Evolutionary conservation across 2,329 filamentous ascomycete genomes (phyloP), one percentile per base, ranked within the genome.

Genomic region (Teratosphaeriaceae sp.): DNA sequence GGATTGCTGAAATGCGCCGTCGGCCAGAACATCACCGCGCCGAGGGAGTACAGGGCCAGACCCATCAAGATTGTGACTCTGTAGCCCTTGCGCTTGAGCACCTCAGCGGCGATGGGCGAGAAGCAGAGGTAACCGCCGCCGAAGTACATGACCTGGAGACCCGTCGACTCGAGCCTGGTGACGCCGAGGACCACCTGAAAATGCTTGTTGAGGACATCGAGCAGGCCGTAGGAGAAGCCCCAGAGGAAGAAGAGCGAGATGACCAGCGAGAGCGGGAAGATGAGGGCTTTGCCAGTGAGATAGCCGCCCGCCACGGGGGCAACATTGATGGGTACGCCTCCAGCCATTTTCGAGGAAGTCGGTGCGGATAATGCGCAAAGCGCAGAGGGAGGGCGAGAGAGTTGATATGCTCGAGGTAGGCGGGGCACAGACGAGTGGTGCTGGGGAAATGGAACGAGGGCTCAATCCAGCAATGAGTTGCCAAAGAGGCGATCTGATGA

Each of bases 191-290:
- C 59, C 7, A 46, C 54, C 45, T 61, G 58, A 15, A 65, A 65
- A 42, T 65, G 62, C 54, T 64, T 64, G 52, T 64, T 64, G 22
- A 64, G 48, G 19, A 52, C 52, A 48, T 55, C 52, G 19, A 55
- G 47, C 3, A 53, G 44, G 47, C 61, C 61, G 50, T 64, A 62
- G n/a, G 54, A 57, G 56, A 64, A 64, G 31, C 61, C 61, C 61
- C 62, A 65, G 42, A 65, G 60, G 62, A 72, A 72, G 63, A 73
- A 72, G 34, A 72, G 63, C 23, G 64, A 62, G 33, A 68, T 72
- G 58, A 73, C 67, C 34, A 72, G 57, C 12, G 58, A 50, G 37
- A 75, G 65, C 8, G 73, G 73, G 49, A 71, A 64, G 56, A 75
- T 70, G 41, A 74, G 66, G 61, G 65, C 60, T 44, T 65, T 58